Percentiles rank a stretch among this genome's conserved stretches.
Conservation (phyloP, 495 filamentous ascomycete species). For the Lasiosphaeria hispida region DNA sequence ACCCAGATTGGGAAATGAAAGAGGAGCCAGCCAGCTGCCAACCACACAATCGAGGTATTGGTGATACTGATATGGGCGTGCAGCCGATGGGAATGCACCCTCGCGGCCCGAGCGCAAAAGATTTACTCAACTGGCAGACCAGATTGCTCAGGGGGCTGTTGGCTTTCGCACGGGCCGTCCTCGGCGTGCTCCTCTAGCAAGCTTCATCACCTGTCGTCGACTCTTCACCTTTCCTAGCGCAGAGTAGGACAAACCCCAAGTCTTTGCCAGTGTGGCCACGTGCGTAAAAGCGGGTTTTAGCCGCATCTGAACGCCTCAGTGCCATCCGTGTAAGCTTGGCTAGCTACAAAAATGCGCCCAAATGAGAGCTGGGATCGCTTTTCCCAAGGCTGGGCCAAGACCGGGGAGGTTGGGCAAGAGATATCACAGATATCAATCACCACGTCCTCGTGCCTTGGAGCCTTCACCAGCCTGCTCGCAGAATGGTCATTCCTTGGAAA, state of each 20-base stretch:
- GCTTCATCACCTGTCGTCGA: too few species aligned
- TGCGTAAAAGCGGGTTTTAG: not conserved
- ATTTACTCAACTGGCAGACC: too few species aligned
- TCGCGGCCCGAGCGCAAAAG: not conserved
- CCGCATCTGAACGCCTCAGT: not conserved
- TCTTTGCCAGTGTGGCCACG: not conserved
- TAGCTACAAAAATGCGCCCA: not conserved
- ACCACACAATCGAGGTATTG: not conserved
- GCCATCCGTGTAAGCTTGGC: slow-evolving; percentile 2
- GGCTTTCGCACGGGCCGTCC: too few species aligned
- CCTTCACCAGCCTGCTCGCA: too few species aligned
- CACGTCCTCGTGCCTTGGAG: too few species aligned
- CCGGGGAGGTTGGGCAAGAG: not conserved
- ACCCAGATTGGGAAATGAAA: slow-evolving; percentile 2
- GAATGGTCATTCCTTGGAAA: too few species aligned
- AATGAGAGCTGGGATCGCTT: not conserved
- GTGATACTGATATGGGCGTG: not conserved
- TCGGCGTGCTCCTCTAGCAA: too few species aligned
- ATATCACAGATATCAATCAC: too few species aligned
- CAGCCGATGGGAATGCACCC: not conserved
- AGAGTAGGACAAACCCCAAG: too few species aligned
- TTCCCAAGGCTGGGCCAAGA: not conserved
- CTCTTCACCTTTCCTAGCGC: too few species aligned
- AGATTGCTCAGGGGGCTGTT: too few species aligned
- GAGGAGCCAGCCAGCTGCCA: too few species aligned